Base-by-base conservation (phyloP, 371 early-diverging fungal genomes). In the Mucor racemosus region DNA sequence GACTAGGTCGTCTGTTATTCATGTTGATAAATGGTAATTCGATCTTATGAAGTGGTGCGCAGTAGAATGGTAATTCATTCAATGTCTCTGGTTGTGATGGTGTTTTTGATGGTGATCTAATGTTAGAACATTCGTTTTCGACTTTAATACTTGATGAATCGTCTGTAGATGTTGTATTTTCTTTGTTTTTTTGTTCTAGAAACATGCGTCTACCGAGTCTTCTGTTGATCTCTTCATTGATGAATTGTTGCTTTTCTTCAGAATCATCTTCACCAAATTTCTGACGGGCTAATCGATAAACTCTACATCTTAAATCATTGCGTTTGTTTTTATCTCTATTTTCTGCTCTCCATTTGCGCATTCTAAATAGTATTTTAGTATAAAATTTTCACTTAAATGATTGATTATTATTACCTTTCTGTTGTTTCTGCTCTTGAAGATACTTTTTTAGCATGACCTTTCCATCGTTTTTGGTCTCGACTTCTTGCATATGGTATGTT, bases 251-350 rank as follows among this genome's bases (percentile, higher is more conserved):
- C 35, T 87, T 85, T 57, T 85, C 87, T 0, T 76, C 73, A 13
- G 87, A 82, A 39, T 87, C 86, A 4, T 76, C 76, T 14, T 81
- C 78, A 13, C 90, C 91, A 70, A 85, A 90, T 44, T 81, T 84
- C 58, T 86, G 86, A 5, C 87, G 73, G 4, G 90, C 91, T 56
- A 86, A 76, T 14, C 89, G 80, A 75, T 90, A 89, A 5, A 90
- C 91, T 46, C 91, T 86, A 60, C 90, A 90, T 11, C 91, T 78
- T 66, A 89, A 74, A 64, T 90, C 91, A 59, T 90, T 90, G 61
- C 84, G 75, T 50, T 84, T 78, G 60, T 90, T 88, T 58, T 88
- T 88, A 54, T 88, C 88, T 55, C 78, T 79, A 39, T 88, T 88
- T 65, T 85, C 81, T 13, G 88, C 81, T 57, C 88, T 67, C 88